A percentile compares a stretch with the other conserved stretches of the same genome.
These are phyloP conservation scores for Aquilaria sinensis DNA, from an alignment of 345 rosid genomes.

Conservation along the genomic window DNA sequence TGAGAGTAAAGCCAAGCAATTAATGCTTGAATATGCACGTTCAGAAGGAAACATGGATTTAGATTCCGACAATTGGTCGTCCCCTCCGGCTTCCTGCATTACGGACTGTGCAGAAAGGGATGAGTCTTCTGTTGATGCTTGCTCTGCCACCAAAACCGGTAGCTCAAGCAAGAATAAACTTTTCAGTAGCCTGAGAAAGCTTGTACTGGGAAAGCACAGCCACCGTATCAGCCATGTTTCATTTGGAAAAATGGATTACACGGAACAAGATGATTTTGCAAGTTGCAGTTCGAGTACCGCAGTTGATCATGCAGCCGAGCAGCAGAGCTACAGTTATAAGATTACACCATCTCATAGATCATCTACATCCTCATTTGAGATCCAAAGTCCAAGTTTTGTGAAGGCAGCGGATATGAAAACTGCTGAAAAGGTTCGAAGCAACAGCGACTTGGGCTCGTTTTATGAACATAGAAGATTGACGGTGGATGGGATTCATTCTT, in stretches of 20 bases:
- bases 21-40: constrained; percentile 72
- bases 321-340: constrained; percentile 14
- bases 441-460: constrained; percentile 24
- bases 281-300: constrained; percentile 26
- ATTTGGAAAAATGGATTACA: constrained; percentile 20
- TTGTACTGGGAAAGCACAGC: constrained; percentile 56
- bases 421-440: constrained; percentile 15
- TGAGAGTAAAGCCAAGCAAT: constrained; percentile 72
- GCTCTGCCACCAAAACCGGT: constrained; percentile 21
- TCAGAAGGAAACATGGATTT: constrained; percentile 37
- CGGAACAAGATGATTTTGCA: constrained; percentile 30
- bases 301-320: constrained; percentile 17
- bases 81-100: constrained; percentile 42
- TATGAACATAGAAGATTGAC: constrained; percentile 11
- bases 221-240: constrained; percentile 25
- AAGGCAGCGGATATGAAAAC: constrained; percentile 31
- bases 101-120: constrained; percentile 47
- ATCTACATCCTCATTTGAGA: constrained; percentile 39
- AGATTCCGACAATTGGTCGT: constrained; percentile 62
- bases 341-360: constrained; percentile 25
- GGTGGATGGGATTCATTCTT: constrained; percentile 13
- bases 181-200: constrained; percentile 53
- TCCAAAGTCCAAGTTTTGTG: constrained; percentile 33
- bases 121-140: constrained; percentile 42
- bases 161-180: constrained; percentile 43